Base-by-base conservation (phyloP, 495 filamentous ascomycete genomes). In the Trichoderma parareesei region DNA sequence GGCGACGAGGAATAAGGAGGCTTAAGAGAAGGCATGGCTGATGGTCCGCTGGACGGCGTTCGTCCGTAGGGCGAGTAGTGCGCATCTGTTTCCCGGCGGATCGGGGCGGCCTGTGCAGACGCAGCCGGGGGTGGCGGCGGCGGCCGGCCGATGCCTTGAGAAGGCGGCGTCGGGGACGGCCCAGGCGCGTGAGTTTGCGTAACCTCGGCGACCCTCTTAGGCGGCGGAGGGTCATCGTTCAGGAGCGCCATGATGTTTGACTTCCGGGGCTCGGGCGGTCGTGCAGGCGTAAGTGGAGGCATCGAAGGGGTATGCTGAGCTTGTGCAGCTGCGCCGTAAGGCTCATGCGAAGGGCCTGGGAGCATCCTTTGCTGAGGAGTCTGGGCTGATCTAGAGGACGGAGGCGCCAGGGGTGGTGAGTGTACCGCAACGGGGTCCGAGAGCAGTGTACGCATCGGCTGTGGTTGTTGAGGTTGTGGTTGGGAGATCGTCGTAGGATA, bases 241-340 rank as follows among this genome's bases (percentile, higher is more conserved):
- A 82, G 69, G 59, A 82, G 69, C n/a, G 78, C 75, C 74, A 81
- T 79, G 62, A 82, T 67, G n/a, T 67, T 81, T 61, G 77, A 81
- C 66, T 80, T 80, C n/a, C 75, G 70, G 13, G 65, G 70, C 66
- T 78, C 74, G 0, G 75, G 68, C 3, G 75, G 71, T 14, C 73
- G 75, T 35, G 75, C 46, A 38, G 72, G 63, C 48, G 68, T 63
- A n/a, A 70, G 68, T 5, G 72, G 65, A 42, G 74, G 70, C 7
- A 73, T 72, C 6, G 72, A 65, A 4, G 73, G 13, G 16, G 53
- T 35, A 16, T 38, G 71, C 44, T 77, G 74, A 10, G 73, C 65
- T 27, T 73, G 70, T n/a, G 65, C 64, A 0, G 75, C 71, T 4
- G 71, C 62, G 11, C 68, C 69, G 60, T 78, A 79, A 33, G 73